Evolutionary conservation across 495 filamentous ascomycete genomes (phyloP).

Genomic region (Oleoguttula mirabilis): DNA sequence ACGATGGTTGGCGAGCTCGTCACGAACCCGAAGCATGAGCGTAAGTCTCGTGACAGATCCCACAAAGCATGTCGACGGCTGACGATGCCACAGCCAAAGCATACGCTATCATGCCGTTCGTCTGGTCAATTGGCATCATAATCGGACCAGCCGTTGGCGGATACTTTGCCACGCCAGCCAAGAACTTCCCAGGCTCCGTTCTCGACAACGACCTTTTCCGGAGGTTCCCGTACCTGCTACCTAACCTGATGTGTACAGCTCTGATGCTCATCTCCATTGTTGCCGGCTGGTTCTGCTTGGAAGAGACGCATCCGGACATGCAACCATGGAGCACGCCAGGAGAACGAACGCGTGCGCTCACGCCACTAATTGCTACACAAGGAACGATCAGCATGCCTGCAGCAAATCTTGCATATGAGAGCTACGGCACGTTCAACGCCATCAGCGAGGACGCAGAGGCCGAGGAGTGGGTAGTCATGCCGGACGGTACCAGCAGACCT

Average conservation of each 20-base stretch:
- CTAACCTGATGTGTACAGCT: slow-evolving; percentile 63
- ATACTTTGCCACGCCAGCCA: slow-evolving; percentile 59
- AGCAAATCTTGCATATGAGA: slow-evolving; percentile 56
- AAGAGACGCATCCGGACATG: slow-evolving; percentile 74
- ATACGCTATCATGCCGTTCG: slow-evolving; percentile 77
- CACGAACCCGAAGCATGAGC: slow-evolving; percentile 67
- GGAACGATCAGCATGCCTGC: slow-evolving; percentile 56
- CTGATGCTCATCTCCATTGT: slow-evolving; percentile 63
- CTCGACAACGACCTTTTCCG: slow-evolving; percentile 52
- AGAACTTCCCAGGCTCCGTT: slow-evolving; percentile 54
- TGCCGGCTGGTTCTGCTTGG: slow-evolving; percentile 57
- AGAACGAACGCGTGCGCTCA: not conserved
- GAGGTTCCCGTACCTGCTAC: slow-evolving; percentile 70
- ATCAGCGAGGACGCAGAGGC: slow-evolving; percentile 35
- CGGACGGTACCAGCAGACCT: slow-evolving; percentile 31
- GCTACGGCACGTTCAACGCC: slow-evolving; percentile 64
- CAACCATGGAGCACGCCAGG: slow-evolving; percentile 51
- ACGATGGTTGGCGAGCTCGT: slow-evolving; percentile 86
- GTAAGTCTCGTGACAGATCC: no score
- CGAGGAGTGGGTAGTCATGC: slow-evolving; percentile 38
- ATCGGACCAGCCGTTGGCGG: slow-evolving; percentile 74
- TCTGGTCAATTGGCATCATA: slow-evolving; percentile 78
- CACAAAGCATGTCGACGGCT: no score
- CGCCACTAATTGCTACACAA: slow-evolving; percentile 50
- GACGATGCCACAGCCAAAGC: no score